Conservation (phyloP, 345 rosid species). For the Gynandropsis gynandra region DNA sequence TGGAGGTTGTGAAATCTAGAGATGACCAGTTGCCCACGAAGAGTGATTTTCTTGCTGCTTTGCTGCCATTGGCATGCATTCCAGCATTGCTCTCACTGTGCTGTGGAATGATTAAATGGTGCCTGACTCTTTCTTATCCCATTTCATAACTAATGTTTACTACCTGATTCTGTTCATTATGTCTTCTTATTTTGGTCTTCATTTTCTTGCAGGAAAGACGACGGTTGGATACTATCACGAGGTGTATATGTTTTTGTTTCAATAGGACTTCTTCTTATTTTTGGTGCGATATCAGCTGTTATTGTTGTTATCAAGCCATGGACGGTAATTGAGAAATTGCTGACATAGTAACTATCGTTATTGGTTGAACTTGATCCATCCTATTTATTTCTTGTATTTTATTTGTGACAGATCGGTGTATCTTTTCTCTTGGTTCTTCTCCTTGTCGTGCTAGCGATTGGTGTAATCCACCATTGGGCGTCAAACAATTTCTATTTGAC, state of each 20-base stretch:
- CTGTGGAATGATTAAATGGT: conserved; percentile 96
- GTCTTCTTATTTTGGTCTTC: conserved; percentile 17
- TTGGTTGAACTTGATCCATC: conserved; percentile 17
- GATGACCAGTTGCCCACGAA: conserved; percentile 73
- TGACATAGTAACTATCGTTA: conserved; percentile 13
- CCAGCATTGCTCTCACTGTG: conserved; percentile 86
- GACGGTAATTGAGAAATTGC: conserved; percentile 57
- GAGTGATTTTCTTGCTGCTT: conserved; percentile 92
- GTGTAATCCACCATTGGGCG: conserved; percentile 95
- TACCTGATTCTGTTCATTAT: conserved; percentile 9
- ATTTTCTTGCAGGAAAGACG: conserved; percentile 82
- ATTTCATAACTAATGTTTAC: conserved; percentile 14
- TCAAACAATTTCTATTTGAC: conserved; percentile 98
- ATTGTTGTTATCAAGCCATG: conserved; percentile 72
- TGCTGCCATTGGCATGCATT: conserved; percentile 91
- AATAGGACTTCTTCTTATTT: conserved; percentile 88
- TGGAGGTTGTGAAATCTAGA: conserved; percentile 87
- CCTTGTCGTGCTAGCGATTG: conserved; percentile 82
- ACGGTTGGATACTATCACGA: conserved; percentile 87
- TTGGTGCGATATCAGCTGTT: conserved; percentile 91
- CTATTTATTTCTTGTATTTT: conserved; percentile 29
- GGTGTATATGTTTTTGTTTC: conserved; percentile 76
- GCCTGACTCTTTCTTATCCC: conserved; percentile 24
- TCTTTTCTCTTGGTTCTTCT: conserved; percentile 88
- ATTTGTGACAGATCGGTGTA: conserved; percentile 69